Base-by-base conservation (phyloP, 345 rosid species). In the Orychophragmus violaceus region DNA sequence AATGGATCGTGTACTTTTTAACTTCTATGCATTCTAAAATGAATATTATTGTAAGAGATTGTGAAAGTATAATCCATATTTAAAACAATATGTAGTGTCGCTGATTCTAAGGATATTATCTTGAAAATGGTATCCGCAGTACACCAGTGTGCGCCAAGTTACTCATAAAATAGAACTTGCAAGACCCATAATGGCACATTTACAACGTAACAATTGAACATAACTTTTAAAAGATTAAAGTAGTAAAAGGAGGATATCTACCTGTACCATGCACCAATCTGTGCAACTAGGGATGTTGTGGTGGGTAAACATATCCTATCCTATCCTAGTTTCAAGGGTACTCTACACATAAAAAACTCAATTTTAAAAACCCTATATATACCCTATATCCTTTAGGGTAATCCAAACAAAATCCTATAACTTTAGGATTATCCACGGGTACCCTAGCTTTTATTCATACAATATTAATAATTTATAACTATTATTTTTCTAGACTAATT, bases 181-280 rank as follows among this genome's bases (percentile, higher is more conserved):
- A 16, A 18, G 63, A 29, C 17, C 24, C 18, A 46, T 48, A 13
- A 27, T 32, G 21, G 17, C 57, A 41, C 57, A 48, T 19, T 24
- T 30, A 19, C 35, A 36, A 35, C 25, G 44, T 46, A 46, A 33
- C 45, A 24, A 13, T 19, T 46, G 13, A 64, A 71, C 25, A 64
- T 9, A 35, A 18, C 50, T 25, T 63, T 30, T 2, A 18, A 29
- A 45, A 14, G 27, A 33, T 54, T 12, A 24, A 45, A 55, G 3
- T 16, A 46, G 29, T 12, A 45, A 25, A 48, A 41, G 14, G 19
- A 45, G 44, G 28, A 11, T 27, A 28, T 8, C 17, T 72, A 89
- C 98, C 96, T 92, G 89, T 82, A 89, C 81, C 37, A 92, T 19
- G 92, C 92, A 53, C 98, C 98, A 51, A 92, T 87, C 98, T 92